Conservation (phyloP, 768 basidiomycete species). For the Lactarius vividus region DNA sequence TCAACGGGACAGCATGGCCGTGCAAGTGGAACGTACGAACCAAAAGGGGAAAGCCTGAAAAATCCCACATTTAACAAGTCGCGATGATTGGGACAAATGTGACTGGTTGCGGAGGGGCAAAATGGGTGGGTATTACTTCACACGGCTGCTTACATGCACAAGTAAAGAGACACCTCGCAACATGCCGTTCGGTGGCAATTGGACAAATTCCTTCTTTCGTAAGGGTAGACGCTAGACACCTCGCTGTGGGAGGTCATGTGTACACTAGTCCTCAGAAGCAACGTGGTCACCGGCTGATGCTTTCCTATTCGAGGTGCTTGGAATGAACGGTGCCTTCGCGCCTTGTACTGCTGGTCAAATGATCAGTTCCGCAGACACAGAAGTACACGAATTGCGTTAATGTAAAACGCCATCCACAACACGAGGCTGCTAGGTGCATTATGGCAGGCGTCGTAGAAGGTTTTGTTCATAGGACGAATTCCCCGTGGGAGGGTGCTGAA, state of each 20-base stretch:
- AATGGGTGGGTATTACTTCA: constrained; percentile 11
- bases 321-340: constrained; percentile 11
- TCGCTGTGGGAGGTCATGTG: constrained; percentile 18
- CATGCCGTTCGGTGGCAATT: constrained; percentile 9
- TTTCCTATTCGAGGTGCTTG: neutral
- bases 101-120: constrained; percentile 6
- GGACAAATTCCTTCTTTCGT: constrained; percentile 9
- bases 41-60: constrained; percentile 20
- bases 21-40: neutral
- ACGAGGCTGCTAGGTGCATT: constrained; percentile 9
- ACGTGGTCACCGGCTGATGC: constrained; percentile 1
- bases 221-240: constrained; percentile 4
- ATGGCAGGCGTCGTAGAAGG: constrained; percentile 8
- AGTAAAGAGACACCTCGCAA: neutral
- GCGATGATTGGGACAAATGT: constrained; percentile 5
- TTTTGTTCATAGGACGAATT: constrained; percentile 7
- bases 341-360: neutral
- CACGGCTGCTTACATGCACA: constrained; percentile 12
- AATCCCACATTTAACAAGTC: constrained; percentile 13
- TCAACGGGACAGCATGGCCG: constrained; percentile 4
- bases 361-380: constrained; percentile 2
- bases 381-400: constrained; percentile 8
- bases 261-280: neutral
- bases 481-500: constrained; percentile 2
- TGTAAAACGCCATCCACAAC: neutral